Conservation (phyloP, 2,329 filamentous ascomycete species). For the Fusarium caatingaense region DNA sequence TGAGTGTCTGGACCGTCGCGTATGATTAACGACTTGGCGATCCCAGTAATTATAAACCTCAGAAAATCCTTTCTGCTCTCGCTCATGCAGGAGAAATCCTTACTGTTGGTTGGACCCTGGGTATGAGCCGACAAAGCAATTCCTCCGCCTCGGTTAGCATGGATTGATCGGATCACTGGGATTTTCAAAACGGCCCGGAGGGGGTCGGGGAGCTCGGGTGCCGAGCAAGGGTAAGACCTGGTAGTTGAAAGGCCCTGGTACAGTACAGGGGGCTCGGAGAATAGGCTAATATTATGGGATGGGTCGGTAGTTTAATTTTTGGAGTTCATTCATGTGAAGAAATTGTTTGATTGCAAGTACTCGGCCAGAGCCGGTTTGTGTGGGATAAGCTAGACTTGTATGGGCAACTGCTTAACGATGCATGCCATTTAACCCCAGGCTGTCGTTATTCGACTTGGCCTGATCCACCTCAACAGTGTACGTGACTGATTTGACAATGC, state of each 20-base stretch:
- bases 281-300: neutral
- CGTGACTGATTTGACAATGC: constrained; percentile 57
- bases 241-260: neutral
- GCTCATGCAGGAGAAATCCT: neutral
- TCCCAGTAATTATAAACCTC: neutral
- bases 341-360: neutral
- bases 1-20: neutral
- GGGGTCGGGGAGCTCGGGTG: neutral
- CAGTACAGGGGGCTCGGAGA: neutral
- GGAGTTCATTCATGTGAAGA: neutral
- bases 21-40: neutral
- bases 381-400: neutral
- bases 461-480: constrained; percentile 55
- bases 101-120: neutral
- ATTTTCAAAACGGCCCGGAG: neutral
- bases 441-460: neutral
- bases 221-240: constrained; percentile 2
- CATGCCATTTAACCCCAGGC: neutral
- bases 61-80: neutral
- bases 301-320: neutral
- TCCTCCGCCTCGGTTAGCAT: neutral
- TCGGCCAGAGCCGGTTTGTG: neutral
- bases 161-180: neutral
- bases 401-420: neutral
- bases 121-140: neutral